Evolutionary conservation across 2,329 filamentous ascomycete species (phyloP).

Genomic region (Aspergillus pseudoterreus): DNA sequence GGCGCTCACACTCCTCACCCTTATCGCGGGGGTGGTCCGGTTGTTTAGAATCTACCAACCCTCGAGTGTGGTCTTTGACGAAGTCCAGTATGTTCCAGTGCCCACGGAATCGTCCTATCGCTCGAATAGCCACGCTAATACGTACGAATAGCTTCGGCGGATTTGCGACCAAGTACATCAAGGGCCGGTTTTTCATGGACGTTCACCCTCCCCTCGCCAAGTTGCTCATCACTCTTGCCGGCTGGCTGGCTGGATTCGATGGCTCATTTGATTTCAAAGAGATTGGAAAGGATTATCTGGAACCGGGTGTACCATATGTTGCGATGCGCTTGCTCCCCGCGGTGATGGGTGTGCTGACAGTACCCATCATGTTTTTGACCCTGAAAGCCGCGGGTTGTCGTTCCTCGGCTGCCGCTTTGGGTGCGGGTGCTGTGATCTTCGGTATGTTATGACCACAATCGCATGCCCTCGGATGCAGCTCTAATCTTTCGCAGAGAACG

Average conservation of each 20-base stretch:
- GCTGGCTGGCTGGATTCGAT: slow-evolving; percentile 91
- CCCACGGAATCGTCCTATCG: background rate
- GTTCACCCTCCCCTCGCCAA: slow-evolving; percentile 98
- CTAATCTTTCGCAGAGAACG: slow-evolving; percentile 66
- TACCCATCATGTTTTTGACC: slow-evolving; percentile 91
- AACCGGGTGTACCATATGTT: slow-evolving; percentile 92
- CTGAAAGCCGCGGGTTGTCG: slow-evolving; percentile 87
- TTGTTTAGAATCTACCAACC: slow-evolving; percentile 96
- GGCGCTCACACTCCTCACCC: slow-evolving; percentile 66
- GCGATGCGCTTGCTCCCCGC: slow-evolving; percentile 95
- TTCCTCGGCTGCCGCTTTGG: slow-evolving; percentile 77
- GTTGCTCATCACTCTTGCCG: slow-evolving; percentile 90
- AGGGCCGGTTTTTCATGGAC: slow-evolving; percentile 99
- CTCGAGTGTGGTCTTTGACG: slow-evolving; percentile 94
- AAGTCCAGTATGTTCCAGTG: slow-evolving; percentile 77
- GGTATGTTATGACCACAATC: slow-evolving; percentile 49
- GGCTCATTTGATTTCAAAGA: slow-evolving; percentile 99
- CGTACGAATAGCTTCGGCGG: slow-evolving; percentile 73
- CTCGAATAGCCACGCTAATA: slow-evolving; percentile 3
- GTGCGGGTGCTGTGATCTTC: slow-evolving; percentile 84
- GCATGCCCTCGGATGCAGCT: background rate
- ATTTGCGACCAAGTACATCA: slow-evolving; percentile 98
- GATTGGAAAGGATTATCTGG: slow-evolving; percentile 97
- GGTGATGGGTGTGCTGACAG: slow-evolving; percentile 79
- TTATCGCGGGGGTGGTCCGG: slow-evolving; percentile 74